Evolutionary conservation across 345 rosid species (phyloP).

Genomic region (Murraya koenigii): DNA sequence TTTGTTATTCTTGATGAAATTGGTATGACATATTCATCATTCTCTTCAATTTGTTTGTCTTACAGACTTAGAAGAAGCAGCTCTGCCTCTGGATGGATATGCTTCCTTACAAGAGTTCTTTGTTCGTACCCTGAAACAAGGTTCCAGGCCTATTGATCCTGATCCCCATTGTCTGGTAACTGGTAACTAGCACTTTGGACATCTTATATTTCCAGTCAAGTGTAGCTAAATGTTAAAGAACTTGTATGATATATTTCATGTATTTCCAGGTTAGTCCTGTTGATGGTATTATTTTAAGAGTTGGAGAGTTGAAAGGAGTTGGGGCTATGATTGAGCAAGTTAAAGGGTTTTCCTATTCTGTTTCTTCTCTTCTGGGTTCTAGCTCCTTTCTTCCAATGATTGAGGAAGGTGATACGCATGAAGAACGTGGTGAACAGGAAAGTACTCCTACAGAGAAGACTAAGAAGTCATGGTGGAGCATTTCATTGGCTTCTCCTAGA

Average conservation of each 20-base stretch:
- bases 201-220: conserved; percentile 22
- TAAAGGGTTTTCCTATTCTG: conserved; percentile 88
- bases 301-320: conserved; percentile 75
- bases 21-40: neutral
- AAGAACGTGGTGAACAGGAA: conserved; percentile 35
- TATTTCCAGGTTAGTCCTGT: conserved; percentile 81
- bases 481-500: conserved; percentile 84
- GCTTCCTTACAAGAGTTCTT: conserved; percentile 82
- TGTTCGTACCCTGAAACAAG: conserved; percentile 79
- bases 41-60: conserved; percentile 18
- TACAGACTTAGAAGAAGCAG: conserved; percentile 85
- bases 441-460: conserved; percentile 36
- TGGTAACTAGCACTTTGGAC: conserved; percentile 55
- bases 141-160: conserved; percentile 81
- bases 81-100: conserved; percentile 81
- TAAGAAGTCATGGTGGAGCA: conserved; percentile 73
- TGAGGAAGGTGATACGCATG: conserved; percentile 40
- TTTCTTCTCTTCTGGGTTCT: conserved; percentile 81
- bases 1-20: conserved; percentile 1
- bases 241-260: conserved; percentile 8
- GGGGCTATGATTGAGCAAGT: conserved; percentile 97
- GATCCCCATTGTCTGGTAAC: conserved; percentile 96
- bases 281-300: conserved; percentile 79
- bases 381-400: conserved; percentile 63
- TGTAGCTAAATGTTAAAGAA: conserved; percentile 17